Percentiles rank a stretch among this genome's conserved stretches.
These are phyloP conservation scores for Hyparrhenia diplandra DNA, from an alignment of 176 grass and related monocot species.

Conservation along the genomic window DNA sequence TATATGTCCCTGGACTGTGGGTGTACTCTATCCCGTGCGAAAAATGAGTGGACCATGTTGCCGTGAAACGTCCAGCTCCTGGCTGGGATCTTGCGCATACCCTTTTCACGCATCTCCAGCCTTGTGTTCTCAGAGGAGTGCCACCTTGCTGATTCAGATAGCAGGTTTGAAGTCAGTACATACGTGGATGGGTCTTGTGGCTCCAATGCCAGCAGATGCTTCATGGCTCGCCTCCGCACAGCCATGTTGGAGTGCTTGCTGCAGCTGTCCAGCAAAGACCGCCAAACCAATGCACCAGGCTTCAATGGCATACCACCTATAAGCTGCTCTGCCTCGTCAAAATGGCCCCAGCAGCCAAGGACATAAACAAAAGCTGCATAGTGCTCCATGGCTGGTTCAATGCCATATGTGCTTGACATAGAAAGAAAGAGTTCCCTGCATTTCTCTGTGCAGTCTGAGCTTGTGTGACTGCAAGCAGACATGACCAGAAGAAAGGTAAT, in stretches of 20 bases:
- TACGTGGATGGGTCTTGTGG: slow-evolving; percentile 51
- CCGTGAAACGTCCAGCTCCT: slow-evolving; percentile 60
- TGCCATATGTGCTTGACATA: slow-evolving; percentile 35
- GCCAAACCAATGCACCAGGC: slow-evolving; percentile 52
- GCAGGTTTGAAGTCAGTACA: slow-evolving; percentile 56
- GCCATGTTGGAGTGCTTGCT: slow-evolving; percentile 30
- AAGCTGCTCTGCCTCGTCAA: slow-evolving; percentile 53
- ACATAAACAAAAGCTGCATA: slow-evolving; percentile 54
- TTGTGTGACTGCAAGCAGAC: slow-evolving; percentile 52
- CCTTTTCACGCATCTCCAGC: slow-evolving; percentile 56
- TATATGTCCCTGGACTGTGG: slow-evolving; percentile 62
- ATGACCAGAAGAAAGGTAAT: slow-evolving; percentile 60
- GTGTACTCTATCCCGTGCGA: slow-evolving; percentile 59
- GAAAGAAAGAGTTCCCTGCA: slow-evolving; percentile 42
- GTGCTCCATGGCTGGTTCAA: slow-evolving; percentile 45
- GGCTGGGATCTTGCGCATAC: slow-evolving; percentile 53
- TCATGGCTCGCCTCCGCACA: slow-evolving; percentile 34
- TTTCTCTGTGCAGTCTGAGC: slow-evolving; percentile 37
- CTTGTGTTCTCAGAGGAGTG: slow-evolving; percentile 53
- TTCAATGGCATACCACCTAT: slow-evolving; percentile 47
- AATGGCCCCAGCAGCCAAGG: slow-evolving; percentile 51
- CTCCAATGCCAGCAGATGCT: slow-evolving; percentile 24
- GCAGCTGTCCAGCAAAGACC: slow-evolving; percentile 61
- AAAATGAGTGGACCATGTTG: slow-evolving; percentile 52
- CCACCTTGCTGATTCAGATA: slow-evolving; percentile 60